These are phyloP conservation scores for Cadophora malorum DNA, from an alignment of 2,329 filamentous ascomycete genomes.

Conservation along the genomic window DNA sequence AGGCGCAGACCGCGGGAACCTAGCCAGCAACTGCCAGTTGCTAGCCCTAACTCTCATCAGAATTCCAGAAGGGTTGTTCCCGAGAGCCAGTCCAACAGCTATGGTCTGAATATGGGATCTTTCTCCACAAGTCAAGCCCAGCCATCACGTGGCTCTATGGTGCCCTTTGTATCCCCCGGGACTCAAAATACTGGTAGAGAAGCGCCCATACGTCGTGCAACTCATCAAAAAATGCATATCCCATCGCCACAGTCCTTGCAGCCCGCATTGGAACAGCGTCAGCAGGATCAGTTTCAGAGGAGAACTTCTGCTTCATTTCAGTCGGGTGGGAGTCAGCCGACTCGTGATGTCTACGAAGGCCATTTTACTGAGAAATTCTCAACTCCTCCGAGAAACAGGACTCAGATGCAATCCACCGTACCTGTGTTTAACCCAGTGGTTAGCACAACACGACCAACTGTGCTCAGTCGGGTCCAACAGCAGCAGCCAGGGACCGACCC, in stretches of 20 bases:
- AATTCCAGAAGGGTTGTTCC: background rate
- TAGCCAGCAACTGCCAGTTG: background rate
- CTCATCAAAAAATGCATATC: background rate
- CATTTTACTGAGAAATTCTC: background rate
- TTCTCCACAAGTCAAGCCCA: background rate
- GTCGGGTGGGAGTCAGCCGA: background rate
- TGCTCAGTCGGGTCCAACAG: background rate
- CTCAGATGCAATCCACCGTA: background rate
- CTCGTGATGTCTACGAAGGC: background rate
- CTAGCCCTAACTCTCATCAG: background rate
- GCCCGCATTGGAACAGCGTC: background rate
- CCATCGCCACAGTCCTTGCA: background rate
- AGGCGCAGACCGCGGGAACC: background rate
- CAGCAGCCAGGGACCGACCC: background rate
- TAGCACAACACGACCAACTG: background rate
- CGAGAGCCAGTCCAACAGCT: background rate
- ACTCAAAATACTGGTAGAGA: background rate
- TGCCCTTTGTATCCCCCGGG: no score
- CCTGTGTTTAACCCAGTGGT: background rate
- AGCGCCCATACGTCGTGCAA: background rate
- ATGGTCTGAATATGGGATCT: background rate
- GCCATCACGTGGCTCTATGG: background rate
- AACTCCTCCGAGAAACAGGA: background rate
- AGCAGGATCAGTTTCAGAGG: background rate
- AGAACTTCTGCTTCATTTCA: background rate